These are phyloP conservation scores for Phialocephala sp. DNA, from an alignment of 2,329 filamentous ascomycete genomes.

Conservation along the genomic window DNA sequence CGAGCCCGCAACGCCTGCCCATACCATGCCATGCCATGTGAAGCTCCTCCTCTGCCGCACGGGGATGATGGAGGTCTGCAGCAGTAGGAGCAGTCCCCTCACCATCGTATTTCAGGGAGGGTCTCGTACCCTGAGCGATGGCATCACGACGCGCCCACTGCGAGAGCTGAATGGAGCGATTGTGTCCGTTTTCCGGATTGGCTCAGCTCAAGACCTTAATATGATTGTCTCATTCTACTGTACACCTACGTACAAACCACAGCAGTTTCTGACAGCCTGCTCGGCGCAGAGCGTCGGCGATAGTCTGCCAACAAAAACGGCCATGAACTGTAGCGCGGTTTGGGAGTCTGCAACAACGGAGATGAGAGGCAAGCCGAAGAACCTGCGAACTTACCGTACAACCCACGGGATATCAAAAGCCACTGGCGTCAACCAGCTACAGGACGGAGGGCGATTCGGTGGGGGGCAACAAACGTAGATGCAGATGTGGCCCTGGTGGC, in stretches of 20 bases:
- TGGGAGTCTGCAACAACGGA: constrained; percentile 36
- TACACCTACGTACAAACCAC: not conserved
- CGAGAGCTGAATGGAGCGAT: not conserved
- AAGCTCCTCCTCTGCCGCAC: constrained; percentile 1
- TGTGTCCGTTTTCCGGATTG: constrained; percentile 1
- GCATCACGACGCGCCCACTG: constrained; percentile 2
- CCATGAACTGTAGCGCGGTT: constrained; percentile 19
- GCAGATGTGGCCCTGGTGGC: constrained; percentile 26
- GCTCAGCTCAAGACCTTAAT: not conserved
- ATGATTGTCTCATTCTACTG: not conserved
- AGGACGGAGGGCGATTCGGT: constrained; percentile 23
- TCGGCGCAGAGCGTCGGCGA: not conserved
- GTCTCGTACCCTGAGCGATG: not conserved
- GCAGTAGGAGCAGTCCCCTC: not conserved
- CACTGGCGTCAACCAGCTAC: constrained; percentile 36
- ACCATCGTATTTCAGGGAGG: constrained; percentile 5
- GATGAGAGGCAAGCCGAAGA: constrained; percentile 29
- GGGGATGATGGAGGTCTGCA: not conserved
- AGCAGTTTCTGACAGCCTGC: not conserved
- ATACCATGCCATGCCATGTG: not conserved
- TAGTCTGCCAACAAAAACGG: not conserved
- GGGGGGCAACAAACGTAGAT: constrained; percentile 23
- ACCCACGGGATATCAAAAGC: constrained; percentile 28
- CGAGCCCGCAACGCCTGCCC: constrained; percentile 23
- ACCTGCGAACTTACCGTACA: not conserved